Evolutionary conservation across 1,139 yeast species (phyloP), one percentile per base, ranked within the genome.

Genomic region (Suhomyces bolitotheri): DNA sequence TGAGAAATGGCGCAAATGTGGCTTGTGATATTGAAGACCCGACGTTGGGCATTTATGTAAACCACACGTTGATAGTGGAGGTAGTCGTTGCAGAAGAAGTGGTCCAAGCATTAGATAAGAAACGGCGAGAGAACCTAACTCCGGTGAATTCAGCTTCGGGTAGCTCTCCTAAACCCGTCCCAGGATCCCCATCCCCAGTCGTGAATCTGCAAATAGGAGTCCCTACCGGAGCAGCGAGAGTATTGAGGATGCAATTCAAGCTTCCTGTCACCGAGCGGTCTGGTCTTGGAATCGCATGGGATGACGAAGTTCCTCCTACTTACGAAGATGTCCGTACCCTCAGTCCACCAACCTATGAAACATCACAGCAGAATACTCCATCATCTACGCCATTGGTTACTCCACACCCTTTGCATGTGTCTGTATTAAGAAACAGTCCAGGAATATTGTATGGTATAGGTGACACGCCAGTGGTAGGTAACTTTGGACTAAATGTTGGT

Each of bases 201-300:
- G 22, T 49, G n/a, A 62, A 61, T 4, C 22, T 33, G 1, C 33
- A 19, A 32, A 76, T 82, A 11, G 88, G 94, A 21, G 76, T 83
- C 0, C 92, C 95, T 2, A 92, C 97, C 0, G 98, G 98, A 5
- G 87, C 95, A 3, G 97, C 98, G 0, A 69, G 98, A 34, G 95
- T 94, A 2, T 65, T 92, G 40, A 67, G 98, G 47, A 92, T 92
- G 97, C 97, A 90, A 58, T 92, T 92, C 60, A 83, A 84, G 47
- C 53, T 92, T 12, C 71, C 71, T 8, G 61, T 92, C 17, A 86
- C 96, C 1, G 97, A 90, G 56, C 71, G 97, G 39, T 83, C 96
- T 1, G 99, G 99, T 0, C 70, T 92, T 31, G 98, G 99, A 4
- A 87, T 92, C 22, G 86, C 97, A 0, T 92, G 98, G 98, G 97